phyloP scores from a whole-genome alignment of 441 rosid species.

The Syzygium syzygioides region DNA sequence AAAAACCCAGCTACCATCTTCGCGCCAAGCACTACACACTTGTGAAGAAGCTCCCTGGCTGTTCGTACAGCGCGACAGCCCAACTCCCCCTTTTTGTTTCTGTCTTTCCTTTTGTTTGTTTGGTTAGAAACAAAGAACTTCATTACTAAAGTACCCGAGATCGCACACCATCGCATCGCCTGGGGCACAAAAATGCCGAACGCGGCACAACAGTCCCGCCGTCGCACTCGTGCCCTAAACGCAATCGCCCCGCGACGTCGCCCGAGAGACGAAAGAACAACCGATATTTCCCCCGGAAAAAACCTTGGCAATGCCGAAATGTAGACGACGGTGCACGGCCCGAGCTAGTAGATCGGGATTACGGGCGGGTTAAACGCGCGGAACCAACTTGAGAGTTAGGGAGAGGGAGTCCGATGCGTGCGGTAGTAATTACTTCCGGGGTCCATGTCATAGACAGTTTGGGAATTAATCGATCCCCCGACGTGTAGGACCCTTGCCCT shows the following conservation, averaged over 20 bases:
- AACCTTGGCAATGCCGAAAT: neutral
- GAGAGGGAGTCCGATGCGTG: rapidly evolving
- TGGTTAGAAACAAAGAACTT: neutral
- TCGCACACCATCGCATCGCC: too few species aligned
- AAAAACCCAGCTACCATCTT: neutral
- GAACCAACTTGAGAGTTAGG: neutral
- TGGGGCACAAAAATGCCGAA: neutral
- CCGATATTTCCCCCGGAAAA: neutral
- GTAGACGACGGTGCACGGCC: neutral
- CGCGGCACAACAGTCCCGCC: neutral
- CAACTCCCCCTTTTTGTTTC: rapidly evolving
- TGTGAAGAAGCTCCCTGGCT: neutral
- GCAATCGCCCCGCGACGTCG: too few species aligned
- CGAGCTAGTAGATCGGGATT: neutral
- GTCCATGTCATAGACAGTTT: neutral
- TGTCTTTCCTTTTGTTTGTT: rapidly evolving
- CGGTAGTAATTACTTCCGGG: neutral
- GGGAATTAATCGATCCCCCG: neutral
- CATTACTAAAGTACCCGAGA: neutral
- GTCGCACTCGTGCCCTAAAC: neutral
- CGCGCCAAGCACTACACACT: neutral
- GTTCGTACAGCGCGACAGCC: neutral
- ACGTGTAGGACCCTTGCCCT: too few species aligned
- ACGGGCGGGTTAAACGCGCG: rapidly evolving
- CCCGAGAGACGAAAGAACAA: too few species aligned